Evolutionary conservation across 2,329 filamentous ascomycete species (phyloP).

Genomic region (Gaeumannomyces tritici): DNA sequence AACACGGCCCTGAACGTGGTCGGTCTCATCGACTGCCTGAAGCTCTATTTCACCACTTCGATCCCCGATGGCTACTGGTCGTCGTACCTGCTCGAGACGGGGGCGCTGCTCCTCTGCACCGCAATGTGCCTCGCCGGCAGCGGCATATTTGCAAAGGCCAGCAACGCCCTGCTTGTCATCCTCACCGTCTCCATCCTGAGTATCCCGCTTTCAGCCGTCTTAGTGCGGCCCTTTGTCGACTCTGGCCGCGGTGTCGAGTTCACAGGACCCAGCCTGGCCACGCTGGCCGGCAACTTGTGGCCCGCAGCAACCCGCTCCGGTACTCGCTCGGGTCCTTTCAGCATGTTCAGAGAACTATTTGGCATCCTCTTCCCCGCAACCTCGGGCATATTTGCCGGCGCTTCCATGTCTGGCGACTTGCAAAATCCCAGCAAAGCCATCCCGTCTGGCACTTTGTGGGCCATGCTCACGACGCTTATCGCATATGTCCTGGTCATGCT

Average conservation of each 20-base stretch:
- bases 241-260: constrained; percentile 55
- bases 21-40: constrained; percentile 74
- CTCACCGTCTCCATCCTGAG: constrained; percentile 67
- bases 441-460: constrained; percentile 72
- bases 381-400: constrained; percentile 57
- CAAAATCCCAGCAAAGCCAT: constrained; percentile 77
- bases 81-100: constrained; percentile 65
- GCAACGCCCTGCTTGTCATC: constrained; percentile 64
- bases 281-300: constrained; percentile 63
- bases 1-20: constrained; percentile 84
- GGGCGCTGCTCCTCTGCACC: constrained; percentile 62
- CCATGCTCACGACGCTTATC: constrained; percentile 65
- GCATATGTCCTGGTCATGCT: constrained; percentile 69
- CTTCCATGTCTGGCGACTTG: constrained; percentile 84
- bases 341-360: constrained; percentile 73
- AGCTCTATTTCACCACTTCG: constrained; percentile 59
- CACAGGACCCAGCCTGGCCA: constrained; percentile 64
- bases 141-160: constrained; percentile 69
- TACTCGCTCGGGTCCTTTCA: constrained; percentile 38
- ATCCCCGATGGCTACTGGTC: constrained; percentile 68
- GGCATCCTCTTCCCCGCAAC: constrained; percentile 75
- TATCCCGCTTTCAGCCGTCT: constrained; percentile 68
- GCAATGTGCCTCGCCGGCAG: constrained; percentile 71
- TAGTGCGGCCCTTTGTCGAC: constrained; percentile 59
- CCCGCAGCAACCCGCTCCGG: constrained; percentile 50